Evolutionary conservation across 139 green algal species (phyloP).

Genomic region (Tetraselmis striata): DNA sequence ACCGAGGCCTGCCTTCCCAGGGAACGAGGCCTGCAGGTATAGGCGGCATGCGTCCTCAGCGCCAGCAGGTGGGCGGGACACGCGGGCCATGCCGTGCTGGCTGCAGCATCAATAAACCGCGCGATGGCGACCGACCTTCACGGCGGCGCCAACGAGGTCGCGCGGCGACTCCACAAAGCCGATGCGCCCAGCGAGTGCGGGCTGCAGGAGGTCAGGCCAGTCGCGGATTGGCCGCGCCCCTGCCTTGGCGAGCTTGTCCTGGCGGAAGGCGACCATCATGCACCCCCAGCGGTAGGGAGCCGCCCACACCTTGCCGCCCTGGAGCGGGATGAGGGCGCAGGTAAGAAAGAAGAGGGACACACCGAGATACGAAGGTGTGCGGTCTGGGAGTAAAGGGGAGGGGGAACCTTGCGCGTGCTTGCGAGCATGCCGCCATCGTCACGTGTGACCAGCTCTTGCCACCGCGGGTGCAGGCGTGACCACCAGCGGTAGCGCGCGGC

Average conservation of each 20-base stretch:
- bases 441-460: slow-evolving; percentile 50
- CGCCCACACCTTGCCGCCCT: slow-evolving; percentile 52
- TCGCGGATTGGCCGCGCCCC: slow-evolving; percentile 39
- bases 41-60: too few species aligned
- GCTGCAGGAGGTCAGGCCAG: slow-evolving; percentile 79
- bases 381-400: too few species aligned
- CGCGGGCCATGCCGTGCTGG: too few species aligned
- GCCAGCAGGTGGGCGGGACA: background rate
- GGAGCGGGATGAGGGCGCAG: too few species aligned
- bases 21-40: background rate
- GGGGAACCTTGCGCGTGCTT: too few species aligned
- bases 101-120: too few species aligned
- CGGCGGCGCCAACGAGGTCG: slow-evolving; percentile 66
- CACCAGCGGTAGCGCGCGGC: slow-evolving; percentile 45
- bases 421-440: slow-evolving; percentile 20
- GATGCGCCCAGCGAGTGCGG: slow-evolving; percentile 48
- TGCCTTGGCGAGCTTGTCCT: slow-evolving; percentile 29
- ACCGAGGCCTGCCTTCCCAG: background rate
- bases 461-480: slow-evolving; percentile 38
- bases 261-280: slow-evolving; percentile 60
- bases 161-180: slow-evolving; percentile 61
- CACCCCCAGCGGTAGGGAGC: slow-evolving; percentile 74
- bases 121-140: slow-evolving; percentile 32
- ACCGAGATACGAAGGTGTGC: too few species aligned
- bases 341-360: too few species aligned